Percentiles rank a stretch among this genome's conserved stretches.
These are phyloP conservation scores for Dunaliella primolecta DNA, from an alignment of 139 green algal species.

Conservation along the genomic window DNA sequence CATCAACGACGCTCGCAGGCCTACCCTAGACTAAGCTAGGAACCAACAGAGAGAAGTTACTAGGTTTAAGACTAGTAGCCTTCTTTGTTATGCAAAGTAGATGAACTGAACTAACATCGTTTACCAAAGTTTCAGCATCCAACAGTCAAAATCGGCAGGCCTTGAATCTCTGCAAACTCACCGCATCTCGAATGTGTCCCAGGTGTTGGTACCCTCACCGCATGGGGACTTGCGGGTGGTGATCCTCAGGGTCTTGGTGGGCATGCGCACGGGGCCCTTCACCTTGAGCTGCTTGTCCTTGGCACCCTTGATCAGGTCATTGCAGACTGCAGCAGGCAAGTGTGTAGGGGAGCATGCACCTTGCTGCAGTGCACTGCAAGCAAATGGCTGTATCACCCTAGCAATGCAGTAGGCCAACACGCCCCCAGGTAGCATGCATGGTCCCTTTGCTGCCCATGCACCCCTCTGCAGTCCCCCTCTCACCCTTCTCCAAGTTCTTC, in stretches of 20 bases:
- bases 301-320: conserved; percentile 93
- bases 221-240: conserved; percentile 97
- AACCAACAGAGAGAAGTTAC: too few relatives aligned
- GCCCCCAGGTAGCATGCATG: neutral
- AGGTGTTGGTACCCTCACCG: conserved; percentile 99
- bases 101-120: too few relatives aligned
- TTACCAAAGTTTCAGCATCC: too few relatives aligned
- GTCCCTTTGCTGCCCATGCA: neutral
- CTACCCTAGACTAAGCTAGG: too few relatives aligned
- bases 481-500: conserved; percentile 96
- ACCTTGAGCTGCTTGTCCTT: conserved; percentile 99
- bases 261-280: conserved; percentile 97
- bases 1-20: too few relatives aligned
- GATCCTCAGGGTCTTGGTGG: conserved; percentile 96
- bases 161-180: too few relatives aligned
- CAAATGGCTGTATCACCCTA: neutral
- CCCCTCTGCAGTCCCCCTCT: neutral
- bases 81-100: too few relatives aligned
- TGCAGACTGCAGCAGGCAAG: conserved; percentile 73
- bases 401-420: too few relatives aligned
- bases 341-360: neutral
- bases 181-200: conserved; percentile 94
- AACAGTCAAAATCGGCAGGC: too few relatives aligned
- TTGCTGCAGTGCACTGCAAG: neutral
- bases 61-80: too few relatives aligned